Conservation (phyloP, 371 early-diverging fungal genomes). For the Saksenaea oblongispora region DNA sequence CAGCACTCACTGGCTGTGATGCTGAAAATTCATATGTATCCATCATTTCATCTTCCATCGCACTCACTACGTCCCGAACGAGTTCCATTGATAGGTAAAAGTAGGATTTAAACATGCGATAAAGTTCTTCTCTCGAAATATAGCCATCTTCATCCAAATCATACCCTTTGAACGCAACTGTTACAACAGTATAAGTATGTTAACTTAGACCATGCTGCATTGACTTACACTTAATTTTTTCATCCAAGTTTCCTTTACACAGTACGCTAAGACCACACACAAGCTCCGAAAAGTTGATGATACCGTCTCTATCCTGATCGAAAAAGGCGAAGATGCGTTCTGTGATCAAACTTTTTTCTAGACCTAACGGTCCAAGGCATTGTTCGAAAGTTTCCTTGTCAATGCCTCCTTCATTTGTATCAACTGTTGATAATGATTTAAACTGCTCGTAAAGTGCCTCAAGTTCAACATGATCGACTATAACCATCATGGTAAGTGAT, state of each 20-base stretch:
- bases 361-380: constrained; percentile 86
- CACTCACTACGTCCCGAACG: constrained; percentile 87
- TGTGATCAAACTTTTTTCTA: constrained; percentile 83
- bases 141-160: constrained; percentile 90
- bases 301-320: constrained; percentile 78
- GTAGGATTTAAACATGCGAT: constrained; percentile 89
- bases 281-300: constrained; percentile 83
- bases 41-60: constrained; percentile 91
- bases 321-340: constrained; percentile 89
- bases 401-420: constrained; percentile 68
- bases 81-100: constrained; percentile 87
- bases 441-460: constrained; percentile 87
- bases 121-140: constrained; percentile 85
- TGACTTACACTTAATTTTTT: constrained; percentile 78
- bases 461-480: constrained; percentile 84
- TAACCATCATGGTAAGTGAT: background rate
- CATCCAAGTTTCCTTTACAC: constrained; percentile 86
- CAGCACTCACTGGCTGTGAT: constrained; percentile 90
- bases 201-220: background rate
- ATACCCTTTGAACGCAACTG: constrained; percentile 90
- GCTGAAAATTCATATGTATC: constrained; percentile 86
- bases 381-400: constrained; percentile 77
- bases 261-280: constrained; percentile 82
- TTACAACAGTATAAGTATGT: background rate
- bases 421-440: constrained; percentile 74